Evolutionary conservation across 1,284 basidiomycete genomes (phyloP).

Genomic region (Boletellus sp.): DNA sequence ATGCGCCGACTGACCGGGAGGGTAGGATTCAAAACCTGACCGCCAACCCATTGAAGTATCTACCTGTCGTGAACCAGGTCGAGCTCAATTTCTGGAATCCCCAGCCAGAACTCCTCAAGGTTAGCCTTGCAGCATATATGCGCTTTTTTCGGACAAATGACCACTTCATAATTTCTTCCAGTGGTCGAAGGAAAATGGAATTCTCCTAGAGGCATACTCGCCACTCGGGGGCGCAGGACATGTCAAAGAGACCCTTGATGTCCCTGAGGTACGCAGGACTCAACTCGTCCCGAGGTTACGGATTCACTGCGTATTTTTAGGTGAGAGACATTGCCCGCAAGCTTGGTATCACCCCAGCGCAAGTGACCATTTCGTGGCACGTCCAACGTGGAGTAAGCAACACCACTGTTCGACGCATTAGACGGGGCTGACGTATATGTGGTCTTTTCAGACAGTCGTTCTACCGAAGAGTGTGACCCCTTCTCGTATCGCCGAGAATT

Average conservation of each 20-base stretch:
- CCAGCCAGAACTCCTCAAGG: constrained; percentile 76
- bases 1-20: neutral
- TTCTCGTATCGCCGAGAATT: constrained; percentile 69
- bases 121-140: constrained; percentile 22
- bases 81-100: constrained; percentile 83
- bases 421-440: constrained; percentile 3
- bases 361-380: constrained; percentile 77
- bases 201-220: constrained; percentile 77
- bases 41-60: constrained; percentile 65
- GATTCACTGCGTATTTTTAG: constrained; percentile 19
- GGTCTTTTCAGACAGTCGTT: constrained; percentile 57
- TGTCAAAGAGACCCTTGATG: constrained; percentile 50
- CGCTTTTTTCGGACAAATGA: neutral
- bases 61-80: constrained; percentile 80
- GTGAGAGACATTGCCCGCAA: constrained; percentile 59
- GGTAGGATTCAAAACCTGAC: constrained; percentile 59
- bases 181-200: constrained; percentile 61
- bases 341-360: constrained; percentile 72
- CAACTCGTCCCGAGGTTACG: rapidly evolving
- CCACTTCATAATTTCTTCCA: constrained; percentile 17
- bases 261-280: constrained; percentile 45
- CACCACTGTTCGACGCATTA: neutral
- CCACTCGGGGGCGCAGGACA: constrained; percentile 66
- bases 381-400: constrained; percentile 69
- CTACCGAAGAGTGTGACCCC: constrained; percentile 80